phyloP scores from a whole-genome alignment of 2,329 filamentous ascomycete species.

The Diaporthe helianthi region DNA sequence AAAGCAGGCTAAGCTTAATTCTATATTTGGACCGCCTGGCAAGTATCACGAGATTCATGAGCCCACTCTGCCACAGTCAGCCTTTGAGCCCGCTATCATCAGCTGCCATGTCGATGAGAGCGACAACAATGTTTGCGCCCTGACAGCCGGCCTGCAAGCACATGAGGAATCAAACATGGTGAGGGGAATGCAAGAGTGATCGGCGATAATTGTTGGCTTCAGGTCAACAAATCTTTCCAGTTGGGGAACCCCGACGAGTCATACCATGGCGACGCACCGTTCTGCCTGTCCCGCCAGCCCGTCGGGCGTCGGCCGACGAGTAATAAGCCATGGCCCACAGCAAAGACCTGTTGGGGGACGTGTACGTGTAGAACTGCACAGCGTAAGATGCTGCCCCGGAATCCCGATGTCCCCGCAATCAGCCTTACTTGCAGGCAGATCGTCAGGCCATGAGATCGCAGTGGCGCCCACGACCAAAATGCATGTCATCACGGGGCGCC shows the following conservation, averaged over 20 bases:
- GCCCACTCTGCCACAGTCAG: neutral
- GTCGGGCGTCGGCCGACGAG: neutral
- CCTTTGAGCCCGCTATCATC: neutral
- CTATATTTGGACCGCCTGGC: slow-evolving; percentile 9
- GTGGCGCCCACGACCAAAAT: neutral
- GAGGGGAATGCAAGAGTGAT: neutral
- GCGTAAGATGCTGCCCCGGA: neutral
- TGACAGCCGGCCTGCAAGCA: neutral
- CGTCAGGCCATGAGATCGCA: neutral
- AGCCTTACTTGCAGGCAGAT: slow-evolving; percentile 1
- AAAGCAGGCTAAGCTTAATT: slow-evolving; percentile 22
- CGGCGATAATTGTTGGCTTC: neutral
- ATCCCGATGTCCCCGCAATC: neutral
- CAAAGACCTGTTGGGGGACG: neutral
- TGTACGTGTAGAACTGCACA: neutral
- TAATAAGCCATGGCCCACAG: slow-evolving; percentile 4
- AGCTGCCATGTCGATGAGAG: neutral
- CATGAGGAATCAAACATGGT: neutral
- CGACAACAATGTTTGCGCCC: neutral
- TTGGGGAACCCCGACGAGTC: slow-evolving; percentile 18
- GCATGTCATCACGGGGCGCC: slow-evolving; percentile 19
- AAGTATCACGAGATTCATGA: slow-evolving; percentile 2
- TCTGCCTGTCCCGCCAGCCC: slow-evolving; percentile 11
- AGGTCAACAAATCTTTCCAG: neutral
- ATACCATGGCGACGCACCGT: neutral